These are phyloP conservation scores for Agapanthus africanus DNA, from an alignment of 106 monocot species.

Conservation along the genomic window DNA sequence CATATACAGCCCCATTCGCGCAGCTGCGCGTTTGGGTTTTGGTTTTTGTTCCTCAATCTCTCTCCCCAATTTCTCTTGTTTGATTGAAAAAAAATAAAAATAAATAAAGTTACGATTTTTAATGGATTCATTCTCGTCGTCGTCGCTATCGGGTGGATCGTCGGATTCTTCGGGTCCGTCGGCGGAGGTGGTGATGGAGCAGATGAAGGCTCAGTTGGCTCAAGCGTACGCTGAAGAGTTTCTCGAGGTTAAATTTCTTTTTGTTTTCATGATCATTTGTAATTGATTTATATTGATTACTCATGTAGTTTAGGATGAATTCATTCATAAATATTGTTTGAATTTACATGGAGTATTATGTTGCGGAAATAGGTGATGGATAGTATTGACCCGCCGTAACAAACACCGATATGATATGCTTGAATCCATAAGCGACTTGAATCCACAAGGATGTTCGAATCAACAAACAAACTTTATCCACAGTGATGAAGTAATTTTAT, in stretches of 20 bases:
- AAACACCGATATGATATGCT: too few species aligned
- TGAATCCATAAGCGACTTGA: too few species aligned
- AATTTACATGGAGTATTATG: too few species aligned
- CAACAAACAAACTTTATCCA: too few species aligned
- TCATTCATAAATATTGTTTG: too few species aligned
- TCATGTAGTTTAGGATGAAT: too few species aligned
- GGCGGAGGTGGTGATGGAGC: slow-evolving; percentile 71
- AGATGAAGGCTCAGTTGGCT: slow-evolving; percentile 84
- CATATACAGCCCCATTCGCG: too few species aligned
- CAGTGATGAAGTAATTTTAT: too few species aligned
- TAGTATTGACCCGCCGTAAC: too few species aligned
- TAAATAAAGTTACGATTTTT: neutral
- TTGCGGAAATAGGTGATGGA: too few species aligned
- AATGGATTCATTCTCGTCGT: slow-evolving; percentile 50
- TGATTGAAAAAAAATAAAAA: neutral
- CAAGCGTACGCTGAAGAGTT: slow-evolving; percentile 98
- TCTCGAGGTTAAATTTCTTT: slow-evolving; percentile 55
- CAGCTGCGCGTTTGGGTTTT: slow-evolving; percentile 5
- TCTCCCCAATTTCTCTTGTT: neutral
- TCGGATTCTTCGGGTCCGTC: slow-evolving; percentile 32
- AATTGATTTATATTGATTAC: too few species aligned
- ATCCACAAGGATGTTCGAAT: too few species aligned
- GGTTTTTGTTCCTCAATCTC: neutral
- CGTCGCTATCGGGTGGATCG: slow-evolving; percentile 20
- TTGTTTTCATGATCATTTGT: neutral